These are phyloP conservation scores for Nepenthes gracilis DNA, from an alignment of 148 eudicot genomes.

Conservation along the genomic window DNA sequence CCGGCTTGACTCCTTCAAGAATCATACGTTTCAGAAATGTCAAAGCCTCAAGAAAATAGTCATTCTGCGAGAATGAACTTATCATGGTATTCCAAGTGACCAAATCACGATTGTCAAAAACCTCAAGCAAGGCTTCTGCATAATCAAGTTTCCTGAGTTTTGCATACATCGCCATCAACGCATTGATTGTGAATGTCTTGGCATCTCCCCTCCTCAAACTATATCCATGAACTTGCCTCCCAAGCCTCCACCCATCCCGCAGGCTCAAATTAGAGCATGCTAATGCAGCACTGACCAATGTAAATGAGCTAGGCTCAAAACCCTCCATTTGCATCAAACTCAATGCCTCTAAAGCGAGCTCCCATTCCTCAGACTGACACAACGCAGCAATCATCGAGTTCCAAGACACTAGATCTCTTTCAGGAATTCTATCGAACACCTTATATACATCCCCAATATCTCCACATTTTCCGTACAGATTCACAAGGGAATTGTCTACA, in stretches of 20 bases:
- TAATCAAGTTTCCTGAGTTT: constrained; percentile 57
- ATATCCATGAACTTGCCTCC: constrained; percentile 73
- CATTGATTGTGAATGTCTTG: constrained; percentile 46
- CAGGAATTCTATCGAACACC: constrained; percentile 62
- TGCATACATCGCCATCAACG: constrained; percentile 85
- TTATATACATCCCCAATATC: constrained; percentile 30
- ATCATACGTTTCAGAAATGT: constrained; percentile 38
- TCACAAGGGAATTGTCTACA: constrained; percentile 64
- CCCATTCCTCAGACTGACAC: constrained; percentile 61
- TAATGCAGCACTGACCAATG: constrained; percentile 56
- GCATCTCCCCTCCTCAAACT: constrained; percentile 48
- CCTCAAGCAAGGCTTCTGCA: constrained; percentile 40
- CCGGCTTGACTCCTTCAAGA: constrained; percentile 46
- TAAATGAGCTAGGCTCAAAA: constrained; percentile 50
- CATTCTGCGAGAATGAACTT: constrained; percentile 61
- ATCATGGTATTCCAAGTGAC: constrained; percentile 86
- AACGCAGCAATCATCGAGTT: constrained; percentile 61
- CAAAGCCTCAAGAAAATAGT: constrained; percentile 48
- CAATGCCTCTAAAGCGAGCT: constrained; percentile 50
- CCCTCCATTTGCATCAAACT: constrained; percentile 41
- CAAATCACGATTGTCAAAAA: constrained; percentile 45
- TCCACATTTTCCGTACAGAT: constrained; percentile 67
- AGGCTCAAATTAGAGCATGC: constrained; percentile 47
- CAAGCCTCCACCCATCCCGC: constrained; percentile 45
- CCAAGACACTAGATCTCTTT: constrained; percentile 79